phyloP scores from a whole-genome alignment of 192 early-diverging fungal species.

The Gonapodya prolifera region DNA sequence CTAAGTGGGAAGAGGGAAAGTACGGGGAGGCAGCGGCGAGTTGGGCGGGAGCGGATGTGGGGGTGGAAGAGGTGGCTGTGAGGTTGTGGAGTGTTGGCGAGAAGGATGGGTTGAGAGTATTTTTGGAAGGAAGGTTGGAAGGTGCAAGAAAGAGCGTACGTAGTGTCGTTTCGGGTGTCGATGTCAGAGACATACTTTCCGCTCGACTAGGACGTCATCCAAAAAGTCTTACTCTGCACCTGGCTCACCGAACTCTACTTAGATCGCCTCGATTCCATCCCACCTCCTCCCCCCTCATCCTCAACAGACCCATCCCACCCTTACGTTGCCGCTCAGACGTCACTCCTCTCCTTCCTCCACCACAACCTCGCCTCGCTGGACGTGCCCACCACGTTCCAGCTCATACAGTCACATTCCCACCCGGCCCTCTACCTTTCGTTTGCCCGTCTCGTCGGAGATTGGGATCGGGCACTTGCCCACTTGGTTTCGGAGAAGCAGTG shows the following conservation, averaged over 20 bases:
- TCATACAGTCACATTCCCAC: constrained; percentile 78
- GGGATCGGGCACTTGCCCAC: constrained; percentile 71
- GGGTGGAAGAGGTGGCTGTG: constrained; percentile 86
- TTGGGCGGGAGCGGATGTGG: constrained; percentile 41
- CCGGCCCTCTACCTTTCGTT: constrained; percentile 69
- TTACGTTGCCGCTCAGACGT: not conserved
- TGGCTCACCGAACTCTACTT: constrained; percentile 88
- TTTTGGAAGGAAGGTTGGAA: constrained; percentile 61
- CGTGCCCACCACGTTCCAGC: constrained; percentile 57
- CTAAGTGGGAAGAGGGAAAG: no score
- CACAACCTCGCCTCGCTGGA: constrained; percentile 24
- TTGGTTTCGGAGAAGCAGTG: constrained; percentile 72
- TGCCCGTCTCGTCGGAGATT: constrained; percentile 72
- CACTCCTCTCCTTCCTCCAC: not conserved
- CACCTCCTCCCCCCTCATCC: constrained; percentile 9
- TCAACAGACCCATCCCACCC: not conserved
- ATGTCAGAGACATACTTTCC: constrained; percentile 4
- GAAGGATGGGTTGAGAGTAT: constrained; percentile 60
- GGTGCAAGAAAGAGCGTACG: constrained; percentile 48
- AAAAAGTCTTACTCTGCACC: constrained; percentile 64
- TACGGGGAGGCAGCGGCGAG: no score
- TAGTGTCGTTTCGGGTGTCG: not conserved
- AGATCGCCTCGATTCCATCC: constrained; percentile 54
- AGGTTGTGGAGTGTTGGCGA: constrained; percentile 67
- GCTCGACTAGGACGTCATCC: constrained; percentile 53